A percentile compares a stretch with the other conserved stretches of the same genome.
These are phyloP conservation scores for Pyrenochaeta sp. DNA, from an alignment of 2,329 filamentous ascomycete species.

Conservation along the genomic window DNA sequence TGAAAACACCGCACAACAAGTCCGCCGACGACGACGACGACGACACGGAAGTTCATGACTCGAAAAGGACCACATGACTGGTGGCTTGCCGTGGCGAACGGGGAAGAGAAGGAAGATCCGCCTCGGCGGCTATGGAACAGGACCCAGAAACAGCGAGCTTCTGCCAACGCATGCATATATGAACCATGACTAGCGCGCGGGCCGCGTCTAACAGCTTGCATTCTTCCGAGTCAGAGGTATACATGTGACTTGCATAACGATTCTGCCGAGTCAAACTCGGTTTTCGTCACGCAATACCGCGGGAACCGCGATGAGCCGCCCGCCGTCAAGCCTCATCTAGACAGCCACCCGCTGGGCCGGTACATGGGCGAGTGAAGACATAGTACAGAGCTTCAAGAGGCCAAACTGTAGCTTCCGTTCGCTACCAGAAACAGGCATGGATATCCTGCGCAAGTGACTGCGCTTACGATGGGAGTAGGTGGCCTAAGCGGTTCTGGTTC, in stretches of 20 bases:
- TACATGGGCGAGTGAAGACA: not conserved
- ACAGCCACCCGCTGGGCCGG: not conserved
- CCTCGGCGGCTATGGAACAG: not conserved
- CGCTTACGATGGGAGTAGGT: not conserved
- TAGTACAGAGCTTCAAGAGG: not conserved
- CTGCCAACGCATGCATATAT: constrained; percentile 8
- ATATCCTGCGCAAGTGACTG: not conserved
- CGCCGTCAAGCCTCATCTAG: not conserved
- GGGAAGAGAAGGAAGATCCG: not conserved
- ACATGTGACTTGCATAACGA: not conserved
- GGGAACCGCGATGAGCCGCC: constrained; percentile 1
- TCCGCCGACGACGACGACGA: not conserved
- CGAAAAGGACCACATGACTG: not conserved
- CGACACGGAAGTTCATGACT: not conserved
- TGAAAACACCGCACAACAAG: not conserved
- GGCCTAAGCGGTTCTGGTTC: not conserved
- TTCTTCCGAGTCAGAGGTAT: constrained; percentile 1
- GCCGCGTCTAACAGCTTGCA: constrained; percentile 4
- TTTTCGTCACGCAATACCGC: not conserved
- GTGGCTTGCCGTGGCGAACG: not conserved
- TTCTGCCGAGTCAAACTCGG: not conserved
- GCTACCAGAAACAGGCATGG: not conserved
- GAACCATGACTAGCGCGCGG: constrained; percentile 6
- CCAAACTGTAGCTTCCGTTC: not conserved
- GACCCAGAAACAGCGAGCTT: not conserved